phyloP scores from a whole-genome alignment of 2,329 filamentous ascomycete species.

The Knoxdaviesia capensis region DNA sequence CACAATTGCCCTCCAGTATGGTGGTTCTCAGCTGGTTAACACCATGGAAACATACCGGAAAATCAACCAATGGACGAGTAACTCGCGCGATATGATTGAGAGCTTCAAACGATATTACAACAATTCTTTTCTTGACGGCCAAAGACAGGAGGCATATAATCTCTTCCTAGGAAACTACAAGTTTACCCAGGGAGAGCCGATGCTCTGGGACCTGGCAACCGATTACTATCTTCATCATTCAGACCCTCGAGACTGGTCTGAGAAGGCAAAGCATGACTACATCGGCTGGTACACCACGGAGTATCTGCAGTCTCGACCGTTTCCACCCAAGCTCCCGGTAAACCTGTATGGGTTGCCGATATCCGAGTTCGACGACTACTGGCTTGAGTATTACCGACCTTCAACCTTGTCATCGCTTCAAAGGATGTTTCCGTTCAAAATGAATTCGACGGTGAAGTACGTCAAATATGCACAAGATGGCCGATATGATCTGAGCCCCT shows the following conservation, averaged over 20 bases:
- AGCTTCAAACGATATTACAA: constrained; percentile 99
- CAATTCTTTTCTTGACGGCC: constrained; percentile 94
- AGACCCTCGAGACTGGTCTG: constrained; percentile 54
- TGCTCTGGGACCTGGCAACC: constrained; percentile 89
- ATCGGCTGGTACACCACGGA: constrained; percentile 74
- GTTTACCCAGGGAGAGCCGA: constrained; percentile 67
- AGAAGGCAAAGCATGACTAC: constrained; percentile 42
- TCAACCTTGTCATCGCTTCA: constrained; percentile 70
- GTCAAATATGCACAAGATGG: constrained; percentile 54
- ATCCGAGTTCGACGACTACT: constrained; percentile 72
- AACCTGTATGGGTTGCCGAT: constrained; percentile 16
- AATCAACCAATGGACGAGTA: constrained; percentile 96
- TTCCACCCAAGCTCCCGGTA: constrained; percentile 24
- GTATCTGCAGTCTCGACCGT: constrained; percentile 39
- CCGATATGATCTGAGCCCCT: constrained; percentile 72
- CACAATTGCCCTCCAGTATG: constrained; percentile 93
- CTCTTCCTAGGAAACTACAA: constrained; percentile 93
- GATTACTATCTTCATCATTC: constrained; percentile 94
- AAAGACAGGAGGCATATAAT: constrained; percentile 94
- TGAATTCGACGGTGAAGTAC: constrained; percentile 76
- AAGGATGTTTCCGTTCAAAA: constrained; percentile 82
- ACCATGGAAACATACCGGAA: constrained; percentile 99
- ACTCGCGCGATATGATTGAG: constrained; percentile 96
- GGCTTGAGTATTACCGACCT: constrained; percentile 91
- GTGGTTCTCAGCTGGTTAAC: constrained; percentile 91